These are phyloP conservation scores for Ophiocytium majus DNA, from an alignment of 352 stramenopile genomes.

Conservation along the genomic window DNA sequence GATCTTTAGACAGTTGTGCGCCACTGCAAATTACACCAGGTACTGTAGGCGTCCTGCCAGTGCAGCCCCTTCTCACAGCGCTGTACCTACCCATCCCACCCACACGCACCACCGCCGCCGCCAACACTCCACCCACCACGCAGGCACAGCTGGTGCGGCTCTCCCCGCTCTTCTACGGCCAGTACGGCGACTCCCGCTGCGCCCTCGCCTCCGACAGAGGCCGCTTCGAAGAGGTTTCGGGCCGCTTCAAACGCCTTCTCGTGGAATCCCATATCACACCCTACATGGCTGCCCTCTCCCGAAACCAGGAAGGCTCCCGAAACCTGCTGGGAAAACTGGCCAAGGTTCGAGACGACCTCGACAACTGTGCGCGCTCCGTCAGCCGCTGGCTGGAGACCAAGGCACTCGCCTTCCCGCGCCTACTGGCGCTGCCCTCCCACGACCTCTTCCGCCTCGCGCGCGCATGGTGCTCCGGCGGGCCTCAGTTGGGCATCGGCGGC, in stretches of 20 bases:
- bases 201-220: background rate
- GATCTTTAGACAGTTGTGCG: too few relatives aligned
- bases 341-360: slow-evolving; percentile 36
- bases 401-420: slow-evolving; percentile 17
- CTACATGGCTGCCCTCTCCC: background rate
- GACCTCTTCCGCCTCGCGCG: slow-evolving; percentile 30
- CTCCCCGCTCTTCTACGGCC: background rate
- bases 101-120: too few relatives aligned
- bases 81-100: too few relatives aligned
- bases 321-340: slow-evolving; percentile 27
- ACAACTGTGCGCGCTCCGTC: background rate
- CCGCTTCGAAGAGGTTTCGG: background rate
- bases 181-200: background rate
- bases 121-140: too few relatives aligned
- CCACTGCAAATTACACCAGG: too few relatives aligned
- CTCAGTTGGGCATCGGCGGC: background rate
- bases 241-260: background rate
- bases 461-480: slow-evolving; percentile 15
- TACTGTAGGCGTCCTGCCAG: too few relatives aligned
- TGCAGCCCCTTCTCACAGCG: too few relatives aligned
- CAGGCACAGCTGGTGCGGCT: background rate
- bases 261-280: background rate
- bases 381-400: background rate
- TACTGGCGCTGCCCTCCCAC: slow-evolving; percentile 30
- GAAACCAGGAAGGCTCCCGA: background rate